Evolutionary conservation across 2,329 filamentous ascomycete genomes (phyloP), one percentile per base, ranked within the genome.

Genomic region (Paecilomyces sp.): DNA sequence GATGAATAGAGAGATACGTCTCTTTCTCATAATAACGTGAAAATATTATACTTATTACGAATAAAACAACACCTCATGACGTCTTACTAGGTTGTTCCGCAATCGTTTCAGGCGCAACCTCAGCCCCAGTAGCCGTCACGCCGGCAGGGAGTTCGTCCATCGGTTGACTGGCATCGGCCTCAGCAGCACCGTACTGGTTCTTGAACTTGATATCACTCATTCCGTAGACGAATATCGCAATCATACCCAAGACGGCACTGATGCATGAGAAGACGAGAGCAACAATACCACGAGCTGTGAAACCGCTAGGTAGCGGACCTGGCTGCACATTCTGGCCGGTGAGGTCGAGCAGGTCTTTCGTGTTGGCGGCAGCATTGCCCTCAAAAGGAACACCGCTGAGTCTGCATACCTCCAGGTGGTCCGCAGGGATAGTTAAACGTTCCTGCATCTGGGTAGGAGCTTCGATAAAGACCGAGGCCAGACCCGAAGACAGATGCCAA

Each of bases 181-280:
- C 41, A 3, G n/a, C 15, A n/a, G 15, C 5, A 22, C 41, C 18
- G 41, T 22, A 47, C 41, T 47, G 41, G 41, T 47, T 47, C 15
- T 22, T 54, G 52, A 18, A 56, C 54, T 56, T 60, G 55, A 67
- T 63, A 57, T 68, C 66, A n/a, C 64, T 61, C 36, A 68, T 22
- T 74, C 75, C 64, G 81, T 89, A 92, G 80, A 87, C 87, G 1
- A 80, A 81, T 58, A 94, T 85, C 12, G 85, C 83, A 0, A 75
- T 80, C 66, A 92, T 80, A 8, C 90, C 90, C 6, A 90, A 65
- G 55, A 92, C 77, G 2, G 89, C 91, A 15, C 82, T 82, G 2
- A 92, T 63, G 63, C 83, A 83, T 68, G 87, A 90, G 69, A 93
- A 90, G 1, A 87, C 86, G 65, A 94, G 75, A 11, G 90, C 90